Evolutionary conservation across 2,329 filamentous ascomycete genomes (phyloP).

Genomic region (Lachnellula subtilissima): DNA sequence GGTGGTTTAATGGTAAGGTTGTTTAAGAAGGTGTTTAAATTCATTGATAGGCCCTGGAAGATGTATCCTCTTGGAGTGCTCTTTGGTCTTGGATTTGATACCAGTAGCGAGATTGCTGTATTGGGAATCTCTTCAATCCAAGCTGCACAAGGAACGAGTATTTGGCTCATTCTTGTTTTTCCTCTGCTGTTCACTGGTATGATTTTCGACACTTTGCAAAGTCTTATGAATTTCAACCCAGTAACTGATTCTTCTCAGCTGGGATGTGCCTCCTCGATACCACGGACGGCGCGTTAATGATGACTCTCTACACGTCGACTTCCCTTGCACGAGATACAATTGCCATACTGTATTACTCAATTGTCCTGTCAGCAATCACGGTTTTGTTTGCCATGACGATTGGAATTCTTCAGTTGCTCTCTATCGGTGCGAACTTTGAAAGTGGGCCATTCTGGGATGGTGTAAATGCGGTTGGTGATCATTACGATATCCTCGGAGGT

Average conservation of each 20-base stretch:
- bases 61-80: conserved; percentile 89
- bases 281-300: conserved; percentile 89
- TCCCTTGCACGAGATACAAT: conserved; percentile 73
- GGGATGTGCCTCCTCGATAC: conserved; percentile 96
- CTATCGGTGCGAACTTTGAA: conserved; percentile 70
- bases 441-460: conserved; percentile 86
- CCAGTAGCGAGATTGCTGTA: conserved; percentile 87
- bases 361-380: conserved; percentile 32
- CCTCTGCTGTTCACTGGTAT: conserved; percentile 80
- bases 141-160: conserved; percentile 75
- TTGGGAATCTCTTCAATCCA: conserved; percentile 87
- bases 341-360: conserved; percentile 89
- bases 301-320: conserved; percentile 81
- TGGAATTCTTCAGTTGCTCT: conserved; percentile 78
- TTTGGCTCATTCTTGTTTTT: conserved; percentile 93
- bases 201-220: conserved; percentile 18
- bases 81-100: conserved; percentile 92
- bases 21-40: conserved; percentile 70
- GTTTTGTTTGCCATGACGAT: conserved; percentile 54
- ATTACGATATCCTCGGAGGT: conserved; percentile 83
- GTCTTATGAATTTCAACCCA: background rate
- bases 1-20: conserved; percentile 69
- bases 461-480: conserved; percentile 67
- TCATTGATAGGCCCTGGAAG: conserved; percentile 79
- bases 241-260: conserved; percentile 41